Evolutionary conservation across 805 yeast species (phyloP), one percentile per base, ranked within the genome.

Genomic region (Zygosaccharomyces bailii): DNA sequence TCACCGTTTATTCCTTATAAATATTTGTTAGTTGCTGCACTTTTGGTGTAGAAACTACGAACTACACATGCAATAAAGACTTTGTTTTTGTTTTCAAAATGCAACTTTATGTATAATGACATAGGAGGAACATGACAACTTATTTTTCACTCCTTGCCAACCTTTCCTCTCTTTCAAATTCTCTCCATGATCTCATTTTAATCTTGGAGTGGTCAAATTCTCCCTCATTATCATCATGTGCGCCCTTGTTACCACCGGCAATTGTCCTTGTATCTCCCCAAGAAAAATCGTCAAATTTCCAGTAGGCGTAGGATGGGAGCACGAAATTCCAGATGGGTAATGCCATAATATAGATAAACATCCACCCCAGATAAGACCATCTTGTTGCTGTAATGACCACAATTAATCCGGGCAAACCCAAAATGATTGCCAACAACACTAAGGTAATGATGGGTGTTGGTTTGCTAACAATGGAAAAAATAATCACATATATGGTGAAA

Each of bases 251-350:
- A 8, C 79, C 88, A 17, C 80, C 84, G 19, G 76, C 76, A 39
- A 88, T 79, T n/a, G 82, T 75, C 71, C 96, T 76, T 2, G 96
- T 90, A 48, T 87, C 95, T 60, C 97, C 96, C 97, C 97, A 90
- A 62, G 89, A 80, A 67, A 90, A 90, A 63, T 90, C 96, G 66
- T 90, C 97, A 67, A 89, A 88, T 60, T 88, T 88, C 97, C 97
- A 90, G 63, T 74, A 89, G 0, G 96, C 84, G 65, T 90, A 88
- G 9, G 80, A 60, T 2, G 97, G 97, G 37, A 90, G 72, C 4
- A 88, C 80, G 58, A 90, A 84, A 65, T 89, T 90, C 97, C 97
- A 90, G 44, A 90, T 74, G n/a, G 96, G 96, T 48, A 90, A 75
- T 1, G 96, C 93, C 16, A 78, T 0, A 21, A 89, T 65, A 61